Percentiles rank a stretch among this genome's conserved stretches.
Evolutionary conservation across 306 rosid species (phyloP).

Genomic region (Cicer cuneatum): DNA sequence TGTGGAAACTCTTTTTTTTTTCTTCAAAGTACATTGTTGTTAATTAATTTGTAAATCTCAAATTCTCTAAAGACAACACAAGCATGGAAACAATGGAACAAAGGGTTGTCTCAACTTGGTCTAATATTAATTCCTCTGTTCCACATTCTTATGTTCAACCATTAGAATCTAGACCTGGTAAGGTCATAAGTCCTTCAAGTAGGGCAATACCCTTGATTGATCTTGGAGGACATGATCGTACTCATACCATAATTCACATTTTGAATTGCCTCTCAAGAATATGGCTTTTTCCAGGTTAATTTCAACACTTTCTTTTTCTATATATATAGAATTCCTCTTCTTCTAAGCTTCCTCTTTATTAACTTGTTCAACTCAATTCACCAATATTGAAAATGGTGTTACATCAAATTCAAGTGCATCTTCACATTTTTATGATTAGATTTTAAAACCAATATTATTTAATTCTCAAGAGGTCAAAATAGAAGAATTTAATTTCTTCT

Average conservation of each 20-base stretch:
- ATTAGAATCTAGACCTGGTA: conserved; percentile 49
- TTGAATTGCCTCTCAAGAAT: conserved; percentile 60
- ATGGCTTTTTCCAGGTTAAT: conserved; percentile 75
- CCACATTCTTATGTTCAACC: conserved; percentile 55
- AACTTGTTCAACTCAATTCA: neutral
- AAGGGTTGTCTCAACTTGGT: conserved; percentile 50
- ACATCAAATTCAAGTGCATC: neutral
- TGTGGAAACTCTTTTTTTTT: conserved; percentile 21
- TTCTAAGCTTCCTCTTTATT: neutral
- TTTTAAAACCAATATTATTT: too few species aligned
- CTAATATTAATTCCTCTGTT: conserved; percentile 39
- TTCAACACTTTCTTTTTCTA: neutral
- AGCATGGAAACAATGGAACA: conserved; percentile 46
- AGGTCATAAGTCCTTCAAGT: neutral
- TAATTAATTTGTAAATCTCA: neutral
- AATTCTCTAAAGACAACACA: neutral
- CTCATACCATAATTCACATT: conserved; percentile 39
- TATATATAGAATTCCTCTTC: neutral
- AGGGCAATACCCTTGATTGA: conserved; percentile 61
- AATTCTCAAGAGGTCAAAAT: neutral
- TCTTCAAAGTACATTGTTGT: neutral
- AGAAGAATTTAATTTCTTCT: neutral
- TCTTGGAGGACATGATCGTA: conserved; percentile 51
- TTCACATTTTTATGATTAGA: neutral
- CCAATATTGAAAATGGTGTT: neutral